Base-by-base conservation (phyloP, 805 yeast genomes). In the Saturnispora sekii region DNA sequence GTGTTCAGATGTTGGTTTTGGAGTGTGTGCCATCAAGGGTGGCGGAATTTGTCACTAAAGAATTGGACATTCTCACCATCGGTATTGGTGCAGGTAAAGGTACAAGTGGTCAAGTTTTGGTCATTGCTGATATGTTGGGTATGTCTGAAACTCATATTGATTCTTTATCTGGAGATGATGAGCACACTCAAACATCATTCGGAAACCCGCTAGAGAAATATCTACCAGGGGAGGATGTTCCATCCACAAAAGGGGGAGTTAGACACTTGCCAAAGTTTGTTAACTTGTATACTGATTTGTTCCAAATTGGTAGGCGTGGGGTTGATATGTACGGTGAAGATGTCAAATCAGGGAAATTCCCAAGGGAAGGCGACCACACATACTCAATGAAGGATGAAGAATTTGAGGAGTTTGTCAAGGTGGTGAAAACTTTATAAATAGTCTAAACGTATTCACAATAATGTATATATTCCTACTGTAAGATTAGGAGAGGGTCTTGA, bases 1-100 rank as follows among this genome's bases (percentile, higher is more conserved):
- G 97, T 0, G 84, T 81, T 15, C 83, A 84, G 53, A 60, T 82
- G 41, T 56, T 88, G 2, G 78, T 90, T 2, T 59, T 90, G 2
- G 98, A 90, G 55, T 94, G 97, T 42, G 74, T 90, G 4, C 98
- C 98, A 1, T 76, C 75, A 45, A 72, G 72, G 46, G 64, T 93
- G 10, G 90, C 90, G 0, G 60, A 68, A 37, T 66, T 68, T 45
- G 76, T 93, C 28, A 84, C 96, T 0, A 59, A 68, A 2, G 65
- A 67, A 11, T 59, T 88, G 30, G 41, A 59, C 1, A 69, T 90
- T 1, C 97, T 97, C 0, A 84, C 94, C 1, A 88, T 90, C 52
- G 98, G 98, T 3, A 90, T 90, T 40, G 98, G 98, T 4, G 96
- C 97, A 0, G 97, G 98, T 0, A 75, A 78, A 17, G 65, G 66